Evolutionary conservation across 805 yeast genomes (phyloP), one percentile per base, ranked within the genome.

Genomic region (Saccharomyces kudriavzevii): DNA sequence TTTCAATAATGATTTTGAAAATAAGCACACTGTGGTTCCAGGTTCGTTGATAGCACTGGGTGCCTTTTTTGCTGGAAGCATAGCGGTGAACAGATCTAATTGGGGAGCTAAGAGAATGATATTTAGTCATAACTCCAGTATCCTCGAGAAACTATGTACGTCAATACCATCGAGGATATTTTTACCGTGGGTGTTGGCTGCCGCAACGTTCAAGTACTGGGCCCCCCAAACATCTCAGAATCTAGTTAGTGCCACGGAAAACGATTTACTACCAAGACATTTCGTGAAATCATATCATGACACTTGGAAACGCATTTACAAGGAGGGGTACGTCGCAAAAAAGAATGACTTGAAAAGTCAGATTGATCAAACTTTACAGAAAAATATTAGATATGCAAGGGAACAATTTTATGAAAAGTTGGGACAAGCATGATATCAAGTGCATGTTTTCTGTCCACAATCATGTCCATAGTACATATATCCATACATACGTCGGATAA

Each of bases 331-430:
- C 22, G 45, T 55, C 11, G 31, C 49, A 25, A 47, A 49, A 14
- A 52, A 56, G 29, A 46, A 46, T 4, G 28, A 49, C 3, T 22
- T 58, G 6, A 49, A 47, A 13, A 35, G 50, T 10, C 31, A 47
- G 29, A 47, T 57, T 30, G 53, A 61, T 27, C 46, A 30, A 10
- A 45, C 27, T 13, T 50, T 64, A 47, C 62, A 60, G 43, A 40
- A 52, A 22, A 45, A 47, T 17, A 56, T 63, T 20, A 52, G 85
- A 48, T 63, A 35, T 17, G 43, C 43, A 35, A 35, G 43, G 24
- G 43, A 35, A 35, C 43, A 35, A 8, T 55, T 60, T 73, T 78
- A 72, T 82, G 82, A 1, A 85, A 64, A 17, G 66, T 54, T 14
- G 66, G 68, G 0, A 70, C 65, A 8, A 63, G 54, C 8, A 58